phyloP scores from a whole-genome alignment of 2,329 filamentous ascomycete genomes.

The Aureobasidium melanogenum region DNA sequence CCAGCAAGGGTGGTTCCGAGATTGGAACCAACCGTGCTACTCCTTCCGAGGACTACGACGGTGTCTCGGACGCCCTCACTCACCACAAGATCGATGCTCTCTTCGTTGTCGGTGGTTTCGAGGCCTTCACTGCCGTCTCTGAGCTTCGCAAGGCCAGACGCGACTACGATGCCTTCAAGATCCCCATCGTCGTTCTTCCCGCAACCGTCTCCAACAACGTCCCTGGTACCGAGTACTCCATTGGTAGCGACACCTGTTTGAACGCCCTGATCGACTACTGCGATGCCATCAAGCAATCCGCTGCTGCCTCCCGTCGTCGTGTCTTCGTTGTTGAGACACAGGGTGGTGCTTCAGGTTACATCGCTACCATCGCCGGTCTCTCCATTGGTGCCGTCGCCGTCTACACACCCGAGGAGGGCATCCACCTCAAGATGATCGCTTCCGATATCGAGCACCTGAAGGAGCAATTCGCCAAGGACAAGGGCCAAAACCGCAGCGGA shows the following conservation, averaged over 20 bases:
- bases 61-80: constrained; percentile 49
- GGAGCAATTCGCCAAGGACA: constrained; percentile 74
- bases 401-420: constrained; percentile 94
- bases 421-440: constrained; percentile 86
- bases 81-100: constrained; percentile 84
- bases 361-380: constrained; percentile 82
- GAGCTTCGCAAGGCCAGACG: constrained; percentile 75
- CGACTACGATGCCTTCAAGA: constrained; percentile 76
- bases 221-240: constrained; percentile 91
- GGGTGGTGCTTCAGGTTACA: constrained; percentile 86
- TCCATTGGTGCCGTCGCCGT: constrained; percentile 88
- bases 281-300: constrained; percentile 95
- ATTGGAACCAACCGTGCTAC: constrained; percentile 96
- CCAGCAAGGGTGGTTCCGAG: constrained; percentile 91
- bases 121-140: constrained; percentile 86
- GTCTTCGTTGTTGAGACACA: constrained; percentile 99
- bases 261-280: constrained; percentile 94
- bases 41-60: constrained; percentile 74
- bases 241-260: constrained; percentile 91
- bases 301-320: constrained; percentile 81
- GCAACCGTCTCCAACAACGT: constrained; percentile 99
- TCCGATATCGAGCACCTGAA: constrained; percentile 84
- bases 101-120: constrained; percentile 81
- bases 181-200: constrained; percentile 82
- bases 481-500: constrained; percentile 79